Percentiles rank a stretch among this genome's conserved stretches.
Conservation (phyloP, 148 eudicot genomes). For the Arctostaphylos glauca region DNA sequence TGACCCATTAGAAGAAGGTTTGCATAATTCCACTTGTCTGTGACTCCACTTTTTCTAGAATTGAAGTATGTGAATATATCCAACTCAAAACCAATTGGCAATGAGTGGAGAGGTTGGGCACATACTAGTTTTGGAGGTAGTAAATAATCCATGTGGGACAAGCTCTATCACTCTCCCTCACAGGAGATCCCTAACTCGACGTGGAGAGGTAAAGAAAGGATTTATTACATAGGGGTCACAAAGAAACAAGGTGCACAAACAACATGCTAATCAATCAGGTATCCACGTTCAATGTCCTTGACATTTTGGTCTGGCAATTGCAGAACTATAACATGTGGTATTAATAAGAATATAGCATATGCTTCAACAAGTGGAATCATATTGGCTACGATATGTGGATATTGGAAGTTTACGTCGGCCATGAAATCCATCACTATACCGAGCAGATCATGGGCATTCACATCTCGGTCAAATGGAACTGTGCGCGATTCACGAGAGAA, state of each 20-base stretch:
- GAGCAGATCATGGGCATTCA: too few species aligned
- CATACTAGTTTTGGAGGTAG: neutral
- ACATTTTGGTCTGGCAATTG: constrained; percentile 1
- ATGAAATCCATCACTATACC: too few species aligned
- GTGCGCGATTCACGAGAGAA: too few species aligned
- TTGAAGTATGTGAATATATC: neutral
- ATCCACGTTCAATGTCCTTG: neutral
- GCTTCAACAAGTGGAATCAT: neutral
- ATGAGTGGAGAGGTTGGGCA: neutral
- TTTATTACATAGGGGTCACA: neutral
- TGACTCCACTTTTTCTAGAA: neutral
- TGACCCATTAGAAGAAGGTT: neutral
- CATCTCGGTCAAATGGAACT: too few species aligned
- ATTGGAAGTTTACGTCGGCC: too few species aligned
- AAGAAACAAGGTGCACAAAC: neutral
- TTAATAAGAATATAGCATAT: neutral
- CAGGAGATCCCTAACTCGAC: neutral
- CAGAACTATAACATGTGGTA: neutral
- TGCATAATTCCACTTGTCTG: neutral
- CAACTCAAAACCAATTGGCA: neutral
- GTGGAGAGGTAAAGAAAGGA: neutral
- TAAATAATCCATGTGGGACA: neutral
- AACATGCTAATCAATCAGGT: neutral
- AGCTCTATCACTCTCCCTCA: neutral
- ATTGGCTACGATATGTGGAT: neutral